Evolutionary conservation across 2,329 filamentous ascomycete genomes (phyloP).

Genomic region (Colletotrichum camelliae): DNA sequence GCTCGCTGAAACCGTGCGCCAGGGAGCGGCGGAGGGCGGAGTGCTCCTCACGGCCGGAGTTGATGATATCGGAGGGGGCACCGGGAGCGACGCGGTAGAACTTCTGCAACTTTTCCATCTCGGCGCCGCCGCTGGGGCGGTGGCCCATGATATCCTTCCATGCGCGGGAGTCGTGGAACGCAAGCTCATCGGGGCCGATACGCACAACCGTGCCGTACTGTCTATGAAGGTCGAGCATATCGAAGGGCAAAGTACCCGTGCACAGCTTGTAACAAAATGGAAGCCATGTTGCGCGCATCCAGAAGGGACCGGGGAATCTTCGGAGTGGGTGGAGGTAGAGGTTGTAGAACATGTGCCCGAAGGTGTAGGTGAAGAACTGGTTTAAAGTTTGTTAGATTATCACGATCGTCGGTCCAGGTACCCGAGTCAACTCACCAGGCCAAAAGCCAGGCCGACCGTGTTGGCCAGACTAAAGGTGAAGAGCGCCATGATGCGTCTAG

Average conservation of each 20-base stretch:
- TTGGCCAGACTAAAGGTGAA: background rate
- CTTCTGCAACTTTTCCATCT: slow-evolving; percentile 16
- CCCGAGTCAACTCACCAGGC: background rate
- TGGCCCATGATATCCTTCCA: slow-evolving; percentile 48
- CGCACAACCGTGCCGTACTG: slow-evolving; percentile 51
- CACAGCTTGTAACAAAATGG: slow-evolving; percentile 11
- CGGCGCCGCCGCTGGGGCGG: slow-evolving; percentile 12
- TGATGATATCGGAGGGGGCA: slow-evolving; percentile 21
- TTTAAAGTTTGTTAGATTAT: background rate
- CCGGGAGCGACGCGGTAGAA: slow-evolving; percentile 10
- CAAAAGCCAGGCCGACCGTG: background rate
- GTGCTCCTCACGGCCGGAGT: slow-evolving; percentile 12
- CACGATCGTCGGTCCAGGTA: background rate
- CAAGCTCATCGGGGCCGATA: slow-evolving; percentile 50
- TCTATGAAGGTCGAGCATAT: slow-evolving; percentile 38
- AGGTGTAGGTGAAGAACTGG: background rate
- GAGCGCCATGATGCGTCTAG: background rate
- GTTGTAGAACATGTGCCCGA: slow-evolving; percentile 26
- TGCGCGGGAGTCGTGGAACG: slow-evolving; percentile 40
- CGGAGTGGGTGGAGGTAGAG: slow-evolving; percentile 35
- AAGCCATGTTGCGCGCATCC: slow-evolving; percentile 5
- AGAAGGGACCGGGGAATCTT: slow-evolving; percentile 31
- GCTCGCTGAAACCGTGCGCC: slow-evolving; percentile 28
- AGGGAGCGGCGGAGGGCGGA: slow-evolving; percentile 18
- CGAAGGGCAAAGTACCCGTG: slow-evolving; percentile 29